These are phyloP conservation scores for Fusarium newnesense DNA, from an alignment of 2,329 filamentous ascomycete genomes.

Conservation along the genomic window DNA sequence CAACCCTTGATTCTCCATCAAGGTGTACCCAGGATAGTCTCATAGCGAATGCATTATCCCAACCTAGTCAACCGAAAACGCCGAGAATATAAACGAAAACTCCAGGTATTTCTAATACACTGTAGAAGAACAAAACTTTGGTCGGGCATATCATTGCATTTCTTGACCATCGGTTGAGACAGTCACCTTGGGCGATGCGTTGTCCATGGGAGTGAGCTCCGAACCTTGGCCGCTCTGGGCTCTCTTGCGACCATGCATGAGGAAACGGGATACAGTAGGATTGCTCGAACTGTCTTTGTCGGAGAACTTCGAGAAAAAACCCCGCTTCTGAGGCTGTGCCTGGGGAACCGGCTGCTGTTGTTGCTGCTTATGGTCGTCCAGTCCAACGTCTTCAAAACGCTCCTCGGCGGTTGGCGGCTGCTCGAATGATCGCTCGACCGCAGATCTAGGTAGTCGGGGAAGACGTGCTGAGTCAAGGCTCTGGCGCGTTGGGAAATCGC, in stretches of 20 bases:
- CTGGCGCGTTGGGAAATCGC: constrained; percentile 73
- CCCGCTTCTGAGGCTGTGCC: constrained; percentile 61
- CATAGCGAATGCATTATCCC: constrained; percentile 40
- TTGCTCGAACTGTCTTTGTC: constrained; percentile 54
- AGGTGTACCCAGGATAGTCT: constrained; percentile 30
- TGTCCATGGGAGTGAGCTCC: constrained; percentile 74
- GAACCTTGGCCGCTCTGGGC: constrained; percentile 72
- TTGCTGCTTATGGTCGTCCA: constrained; percentile 75
- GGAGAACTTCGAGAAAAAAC: constrained; percentile 82
- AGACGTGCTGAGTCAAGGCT: constrained; percentile 82
- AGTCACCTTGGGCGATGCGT: constrained; percentile 42
- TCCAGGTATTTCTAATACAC: constrained; percentile 45
- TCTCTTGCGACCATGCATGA: constrained; percentile 77
- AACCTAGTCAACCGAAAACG: constrained; percentile 40
- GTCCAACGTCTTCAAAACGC: constrained; percentile 87
- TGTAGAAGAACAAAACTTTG: constrained; percentile 31
- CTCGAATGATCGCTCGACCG: constrained; percentile 67
- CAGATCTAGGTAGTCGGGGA: constrained; percentile 70
- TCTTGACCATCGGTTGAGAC: constrained; percentile 43
- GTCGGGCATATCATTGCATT: constrained; percentile 33
- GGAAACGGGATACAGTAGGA: constrained; percentile 66
- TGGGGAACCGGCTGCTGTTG: constrained; percentile 32
- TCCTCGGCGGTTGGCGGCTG: constrained; percentile 78
- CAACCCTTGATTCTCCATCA: constrained; percentile 22
- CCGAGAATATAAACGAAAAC: constrained; percentile 35